phyloP scores from a whole-genome alignment of 1,139 yeast species.

The Yamadazyma sp. region DNA sequence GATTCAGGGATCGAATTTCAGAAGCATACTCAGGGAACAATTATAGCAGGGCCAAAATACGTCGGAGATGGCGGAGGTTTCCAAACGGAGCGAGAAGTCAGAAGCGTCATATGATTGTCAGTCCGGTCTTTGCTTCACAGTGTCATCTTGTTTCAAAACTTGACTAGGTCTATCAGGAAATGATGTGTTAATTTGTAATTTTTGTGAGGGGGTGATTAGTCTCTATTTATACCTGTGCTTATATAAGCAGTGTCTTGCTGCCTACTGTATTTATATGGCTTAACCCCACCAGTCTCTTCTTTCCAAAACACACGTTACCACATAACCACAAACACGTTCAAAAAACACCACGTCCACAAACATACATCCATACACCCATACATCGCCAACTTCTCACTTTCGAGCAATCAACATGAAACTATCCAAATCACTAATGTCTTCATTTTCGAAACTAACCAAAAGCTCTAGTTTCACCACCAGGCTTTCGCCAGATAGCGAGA shows the following conservation, averaged over 20 bases:
- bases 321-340: no score
- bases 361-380: no score
- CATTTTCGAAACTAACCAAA: slow-evolving; percentile 34
- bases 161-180: slow-evolving; percentile 10
- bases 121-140: slow-evolving; percentile 1
- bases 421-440: neutral
- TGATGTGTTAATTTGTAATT: slow-evolving; percentile 1
- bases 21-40: no score
- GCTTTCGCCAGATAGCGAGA: slow-evolving; percentile 59
- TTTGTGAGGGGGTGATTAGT: neutral
- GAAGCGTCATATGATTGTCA: slow-evolving; percentile 1
- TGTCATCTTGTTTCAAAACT: slow-evolving; percentile 2
- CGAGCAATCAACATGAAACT: neutral
- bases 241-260: neutral
- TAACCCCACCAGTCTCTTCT: no score
- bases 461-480: slow-evolving; percentile 49
- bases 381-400: neutral
- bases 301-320: no score
- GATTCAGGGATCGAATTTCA: no score
- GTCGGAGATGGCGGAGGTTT: neutral
- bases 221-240: no score
- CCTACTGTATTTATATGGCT: no score
- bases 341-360: no score
- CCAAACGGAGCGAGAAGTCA: neutral
- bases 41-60: no score